Evolutionary conservation across 179 eudicot genomes (phyloP).

Genomic region (Spinacia oleracea): DNA sequence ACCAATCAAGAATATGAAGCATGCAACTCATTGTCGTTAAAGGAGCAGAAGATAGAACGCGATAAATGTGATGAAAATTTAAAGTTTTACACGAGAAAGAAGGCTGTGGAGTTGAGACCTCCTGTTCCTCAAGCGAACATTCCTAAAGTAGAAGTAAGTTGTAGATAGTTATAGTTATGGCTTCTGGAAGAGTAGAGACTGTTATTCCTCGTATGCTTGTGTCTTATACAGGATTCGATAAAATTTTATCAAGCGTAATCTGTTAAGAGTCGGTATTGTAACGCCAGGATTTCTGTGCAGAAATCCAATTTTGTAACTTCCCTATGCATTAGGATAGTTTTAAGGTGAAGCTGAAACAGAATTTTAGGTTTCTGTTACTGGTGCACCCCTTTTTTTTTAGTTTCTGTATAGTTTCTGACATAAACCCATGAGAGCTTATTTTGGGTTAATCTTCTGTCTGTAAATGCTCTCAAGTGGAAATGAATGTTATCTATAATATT

Average conservation of each 20-base stretch:
- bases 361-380: background rate
- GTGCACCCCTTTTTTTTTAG: background rate
- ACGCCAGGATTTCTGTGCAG: slow-evolving; percentile 15
- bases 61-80: slow-evolving; percentile 24
- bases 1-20: slow-evolving; percentile 18
- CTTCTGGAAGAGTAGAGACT: slow-evolving; percentile 9
- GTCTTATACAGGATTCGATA: background rate
- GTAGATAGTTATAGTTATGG: slow-evolving; percentile 35
- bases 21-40: slow-evolving; percentile 10
- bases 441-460: background rate
- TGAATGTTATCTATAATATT: slow-evolving; percentile 2
- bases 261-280: background rate
- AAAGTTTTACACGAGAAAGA: slow-evolving; percentile 50
- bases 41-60: slow-evolving; percentile 19
- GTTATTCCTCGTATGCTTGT: background rate
- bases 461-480: slow-evolving; percentile 3
- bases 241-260: background rate
- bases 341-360: background rate
- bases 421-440: slow-evolving; percentile 11
- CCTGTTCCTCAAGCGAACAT: slow-evolving; percentile 23
- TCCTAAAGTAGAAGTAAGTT: slow-evolving; percentile 38
- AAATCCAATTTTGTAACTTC: slow-evolving; percentile 21
- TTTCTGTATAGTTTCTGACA: slow-evolving; percentile 9
- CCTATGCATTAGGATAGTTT: background rate
- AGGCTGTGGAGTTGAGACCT: slow-evolving; percentile 29